Conservation (phyloP, 176 grass and related monocot genomes). For the Rhynchospora breviuscula region DNA sequence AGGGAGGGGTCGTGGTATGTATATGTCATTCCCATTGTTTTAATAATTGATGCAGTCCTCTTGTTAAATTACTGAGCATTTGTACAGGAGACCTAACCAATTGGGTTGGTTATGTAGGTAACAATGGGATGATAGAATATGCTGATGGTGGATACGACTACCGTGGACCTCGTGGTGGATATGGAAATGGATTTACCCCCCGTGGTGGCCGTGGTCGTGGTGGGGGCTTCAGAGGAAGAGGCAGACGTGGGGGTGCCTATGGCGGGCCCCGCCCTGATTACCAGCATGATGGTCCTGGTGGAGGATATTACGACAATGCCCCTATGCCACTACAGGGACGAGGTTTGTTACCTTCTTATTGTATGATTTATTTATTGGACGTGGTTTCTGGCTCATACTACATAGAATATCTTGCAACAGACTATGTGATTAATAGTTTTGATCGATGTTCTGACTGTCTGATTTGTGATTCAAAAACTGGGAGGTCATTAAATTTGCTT, state of each 20-base stretch:
- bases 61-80: neutral
- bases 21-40: neutral
- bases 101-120: neutral
- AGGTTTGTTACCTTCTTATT: conserved; percentile 37
- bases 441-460: neutral
- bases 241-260: conserved; percentile 44
- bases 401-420: neutral
- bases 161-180: conserved; percentile 23
- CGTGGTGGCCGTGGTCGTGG: conserved; percentile 66
- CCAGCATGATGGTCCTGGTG: conserved; percentile 48
- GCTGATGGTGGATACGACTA: conserved; percentile 20
- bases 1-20: conserved; percentile 38
- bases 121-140: conserved; percentile 18
- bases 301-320: conserved; percentile 54
- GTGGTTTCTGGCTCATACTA: neutral
- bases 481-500: neutral
- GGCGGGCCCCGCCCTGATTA: conserved; percentile 59
- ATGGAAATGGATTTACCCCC: conserved; percentile 30
- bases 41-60: neutral
- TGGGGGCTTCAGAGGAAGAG: conserved; percentile 46
- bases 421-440: neutral
- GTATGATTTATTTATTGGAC: neutral
- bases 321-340: conserved; percentile 34
- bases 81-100: neutral
- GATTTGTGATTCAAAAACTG: neutral